Percentiles rank a stretch among this genome's conserved stretches.
Conservation (phyloP, 805 yeast species). For the Vanderwaltozyma polyspora region DNA sequence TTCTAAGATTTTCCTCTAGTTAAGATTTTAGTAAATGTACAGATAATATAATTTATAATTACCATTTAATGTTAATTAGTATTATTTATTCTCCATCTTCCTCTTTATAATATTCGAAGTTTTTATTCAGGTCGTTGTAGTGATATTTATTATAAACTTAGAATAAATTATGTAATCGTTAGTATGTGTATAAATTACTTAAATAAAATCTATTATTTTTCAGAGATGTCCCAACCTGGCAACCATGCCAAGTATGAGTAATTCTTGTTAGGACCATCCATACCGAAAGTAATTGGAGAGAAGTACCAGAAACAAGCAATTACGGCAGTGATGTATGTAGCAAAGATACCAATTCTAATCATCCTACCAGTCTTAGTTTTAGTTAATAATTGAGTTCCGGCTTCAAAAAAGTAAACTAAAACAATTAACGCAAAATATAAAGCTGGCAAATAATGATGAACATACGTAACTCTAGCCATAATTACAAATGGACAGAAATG, state of each 20-base stretch:
- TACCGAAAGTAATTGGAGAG: constrained; percentile 55
- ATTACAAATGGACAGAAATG: constrained; percentile 66
- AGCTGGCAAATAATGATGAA: constrained; percentile 79
- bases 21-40: no score
- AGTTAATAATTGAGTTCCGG: constrained; percentile 26
- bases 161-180: no score
- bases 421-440: constrained; percentile 62
- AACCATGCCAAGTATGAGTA: constrained; percentile 40
- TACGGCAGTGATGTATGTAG: constrained; percentile 32
- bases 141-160: no score
- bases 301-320: constrained; percentile 48
- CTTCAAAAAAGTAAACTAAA: constrained; percentile 43
- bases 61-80: no score
- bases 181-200: no score
- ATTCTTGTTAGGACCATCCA: constrained; percentile 37
- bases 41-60: no score
- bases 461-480: constrained; percentile 81
- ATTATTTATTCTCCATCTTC: no score
- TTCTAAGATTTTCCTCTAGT: no score
- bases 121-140: no score
- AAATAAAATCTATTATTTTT: no score
- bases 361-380: constrained; percentile 18
- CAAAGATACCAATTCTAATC: constrained; percentile 29
- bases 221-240: constrained; percentile 38
- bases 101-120: no score